Conservation (phyloP, 192 early-diverging fungal species). For the Cladochytrium replicatum region DNA sequence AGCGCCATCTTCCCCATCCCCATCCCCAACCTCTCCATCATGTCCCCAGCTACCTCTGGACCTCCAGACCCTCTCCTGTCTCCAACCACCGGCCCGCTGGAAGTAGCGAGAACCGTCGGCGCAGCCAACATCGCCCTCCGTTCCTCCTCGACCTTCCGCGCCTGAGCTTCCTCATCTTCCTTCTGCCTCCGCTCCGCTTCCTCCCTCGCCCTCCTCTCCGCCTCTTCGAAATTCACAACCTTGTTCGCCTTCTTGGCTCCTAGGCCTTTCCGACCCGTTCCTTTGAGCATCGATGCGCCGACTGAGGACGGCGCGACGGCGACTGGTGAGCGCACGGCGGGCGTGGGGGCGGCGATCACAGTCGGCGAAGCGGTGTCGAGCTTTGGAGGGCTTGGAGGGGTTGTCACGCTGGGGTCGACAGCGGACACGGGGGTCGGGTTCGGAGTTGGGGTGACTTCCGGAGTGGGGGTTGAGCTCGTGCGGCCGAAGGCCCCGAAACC, state of each 20-base stretch:
- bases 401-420: conserved; percentile 2
- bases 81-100: background rate
- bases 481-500: conserved; percentile 5
- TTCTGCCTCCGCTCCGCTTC: conserved; percentile 54
- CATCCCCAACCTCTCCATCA: conserved; percentile 55
- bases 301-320: background rate
- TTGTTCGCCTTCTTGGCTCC: conserved; percentile 82
- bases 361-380: conserved; percentile 2
- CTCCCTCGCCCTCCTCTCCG: conserved; percentile 77
- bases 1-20: too few relatives aligned
- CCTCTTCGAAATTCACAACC: conserved; percentile 85
- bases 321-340: conserved; percentile 3
- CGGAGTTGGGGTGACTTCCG: conserved; percentile 2
- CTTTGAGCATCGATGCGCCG: conserved; percentile 17
- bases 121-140: conserved; percentile 11
- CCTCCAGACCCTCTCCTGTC: conserved; percentile 8
- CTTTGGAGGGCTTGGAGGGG: conserved; percentile 15
- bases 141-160: conserved; percentile 21
- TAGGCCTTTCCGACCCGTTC: conserved; percentile 49
- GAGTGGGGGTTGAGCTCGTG: conserved; percentile 7
- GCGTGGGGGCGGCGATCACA: conserved; percentile 2
- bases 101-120: conserved; percentile 2
- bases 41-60: conserved; percentile 11
- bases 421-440: conserved; percentile 3
- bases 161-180: conserved; percentile 32